Base-by-base conservation (phyloP, 1,139 yeast genomes). In the Meyerozyma smithsonii region DNA sequence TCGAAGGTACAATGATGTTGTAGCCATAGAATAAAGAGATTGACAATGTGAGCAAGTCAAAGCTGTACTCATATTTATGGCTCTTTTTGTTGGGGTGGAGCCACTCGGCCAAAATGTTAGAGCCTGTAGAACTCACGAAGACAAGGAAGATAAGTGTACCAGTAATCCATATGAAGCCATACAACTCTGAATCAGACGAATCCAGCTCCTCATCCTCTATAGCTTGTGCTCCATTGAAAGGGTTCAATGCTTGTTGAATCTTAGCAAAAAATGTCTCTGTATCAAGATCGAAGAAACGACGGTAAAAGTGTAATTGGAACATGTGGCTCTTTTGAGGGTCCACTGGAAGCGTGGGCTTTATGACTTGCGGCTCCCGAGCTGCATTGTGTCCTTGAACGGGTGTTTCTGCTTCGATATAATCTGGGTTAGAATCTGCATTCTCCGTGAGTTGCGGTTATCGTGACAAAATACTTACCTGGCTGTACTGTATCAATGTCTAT, bases 161-260 rank as follows among this genome's bases (percentile, higher is more conserved):
- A 10, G 89, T 83, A 36, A 87, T 79, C 96, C 96, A 87, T 35
- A 86, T 67, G 20, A 89, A 84, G 1, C 95, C 95, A 54, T 86
- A 87, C 39, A 87, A 62, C 54, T 87, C 96, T 12, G 15, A 26
- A 12, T 26, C 30, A 26, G 30, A 26, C 2, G 81, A 71, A n/a
- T 61, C 62, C 10, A 61, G 65, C 8, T 53, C 52, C 4, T 43
- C 47, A n/a, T n/a, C n/a, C 15, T 45, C 52, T 14, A 46, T 44
- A 18, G 54, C 45, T 3, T 57, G 36, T 15, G 17, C 48, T 21
- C 57, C 55, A 37, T 61, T 59, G 21, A 75, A 47, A 10, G 81
- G 81, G 45, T 76, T 75, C 39, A 71, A 44, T 4, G 79, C 71
- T 35, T 58, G 53, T 28, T 59, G 61, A 38, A 77, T 58, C 45